Conservation (phyloP, 768 basidiomycete species). For the Pleurotus cornucopiae region DNA sequence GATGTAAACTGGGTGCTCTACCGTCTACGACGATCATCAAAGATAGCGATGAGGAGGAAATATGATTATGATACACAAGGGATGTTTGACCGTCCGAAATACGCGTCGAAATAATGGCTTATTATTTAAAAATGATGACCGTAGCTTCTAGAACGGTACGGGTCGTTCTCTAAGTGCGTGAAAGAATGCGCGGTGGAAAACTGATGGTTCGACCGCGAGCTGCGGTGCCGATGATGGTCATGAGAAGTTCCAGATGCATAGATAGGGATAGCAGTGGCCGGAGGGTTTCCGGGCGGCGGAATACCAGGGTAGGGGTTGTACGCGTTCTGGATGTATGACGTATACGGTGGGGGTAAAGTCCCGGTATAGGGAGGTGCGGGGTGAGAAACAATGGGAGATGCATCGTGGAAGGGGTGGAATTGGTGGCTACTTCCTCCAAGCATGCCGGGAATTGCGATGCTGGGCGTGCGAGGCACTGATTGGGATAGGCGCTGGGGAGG, state of each 20-base stretch:
- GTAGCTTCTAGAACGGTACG: constrained; percentile 6
- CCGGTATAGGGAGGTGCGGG: constrained; percentile 2
- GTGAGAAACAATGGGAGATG: constrained; percentile 5
- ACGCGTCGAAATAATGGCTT: neutral
- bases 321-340: neutral
- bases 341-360: constrained; percentile 2
- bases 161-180: constrained; percentile 7
- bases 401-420: constrained; percentile 1
- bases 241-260: neutral
- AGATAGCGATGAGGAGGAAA: too few relatives aligned
- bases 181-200: neutral
- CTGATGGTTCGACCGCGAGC: constrained; percentile 2
- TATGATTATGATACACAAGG: neutral
- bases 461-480: constrained; percentile 3
- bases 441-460: constrained; percentile 1
- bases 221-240: neutral
- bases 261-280: neutral
- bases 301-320: neutral
- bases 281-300: neutral
- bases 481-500: neutral
- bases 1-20: too few relatives aligned
- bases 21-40: too few relatives aligned
- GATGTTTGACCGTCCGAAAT: neutral
- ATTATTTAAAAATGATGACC: constrained; percentile 2
- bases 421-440: neutral